Evolutionary conservation across 2,329 filamentous ascomycete species (phyloP), one percentile per base, ranked within the genome.

Genomic region (Colletotrichum sp.): DNA sequence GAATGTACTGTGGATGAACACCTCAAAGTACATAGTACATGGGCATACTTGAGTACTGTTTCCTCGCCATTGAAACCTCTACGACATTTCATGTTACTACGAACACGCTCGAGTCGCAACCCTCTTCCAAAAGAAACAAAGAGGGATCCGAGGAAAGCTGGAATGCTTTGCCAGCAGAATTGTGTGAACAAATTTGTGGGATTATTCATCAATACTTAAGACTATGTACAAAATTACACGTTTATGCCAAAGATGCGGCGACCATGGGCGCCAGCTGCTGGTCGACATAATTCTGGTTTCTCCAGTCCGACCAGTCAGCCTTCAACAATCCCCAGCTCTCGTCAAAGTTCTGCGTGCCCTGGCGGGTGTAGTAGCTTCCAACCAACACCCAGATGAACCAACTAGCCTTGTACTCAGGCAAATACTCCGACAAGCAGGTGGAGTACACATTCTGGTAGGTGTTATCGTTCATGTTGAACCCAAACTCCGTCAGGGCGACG

Each of bases 311-410:
- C 90, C 89, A 92, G 74, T 91, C 87, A 60, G 89, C 88, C 48
- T 85, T 89, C 73, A 90, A 80, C 71, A 91, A 79, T 9, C 90
- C 91, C 90, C 90, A 93, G 0, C 83, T 82, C 82, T 93, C 91
- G 32, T 92, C 90, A 66, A 81, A 88, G 78, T 92, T 90, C 79
- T 91, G 89, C 1, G 71, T 84, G 0, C 90, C 90, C 8, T 82
- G 80, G 2, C 90, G 83, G 71, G 89, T 86, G 78, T 92, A 92
- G 79, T 93, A 93, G 79, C 89, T 91, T 2, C 90, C 90, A 0
- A 86, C 85, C 16, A 93, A 70, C 39, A 91, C 91, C 89, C 91
- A 92, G 82, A 90, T 85, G 81, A 89, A 87, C 90, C 91, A 91
- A 15, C 91, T 87, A 0, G 87, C 86, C 82, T 89, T 85, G 78